Base-by-base conservation (phyloP, 345 rosid genomes). In the Eutrema japonicum region DNA sequence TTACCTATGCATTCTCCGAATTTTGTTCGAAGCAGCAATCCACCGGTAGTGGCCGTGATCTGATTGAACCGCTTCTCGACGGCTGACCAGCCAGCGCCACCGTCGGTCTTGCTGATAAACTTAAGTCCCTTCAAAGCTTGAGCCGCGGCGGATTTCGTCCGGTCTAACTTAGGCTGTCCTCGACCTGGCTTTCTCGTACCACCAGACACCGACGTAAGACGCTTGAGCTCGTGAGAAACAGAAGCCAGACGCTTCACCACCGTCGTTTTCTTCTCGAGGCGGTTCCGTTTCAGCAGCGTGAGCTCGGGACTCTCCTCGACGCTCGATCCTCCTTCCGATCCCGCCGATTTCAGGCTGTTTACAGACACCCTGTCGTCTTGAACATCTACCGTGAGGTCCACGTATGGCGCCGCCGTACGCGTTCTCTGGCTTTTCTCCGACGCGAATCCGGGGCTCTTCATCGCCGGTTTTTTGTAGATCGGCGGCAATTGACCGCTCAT, bases 1-100 rank as follows among this genome's bases (percentile, higher is more conserved):
- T 11, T 74, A 86, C 91, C 96, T 52, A 90, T 88, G 63, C 93
- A 90, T 74, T 88, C 96, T 0, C 89, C 85, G 41, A 90, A 90
- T 6, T 74, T 75, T 0, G 85, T 66, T 0, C 93, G 84, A 33
- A 79, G 77, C 72, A 88, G 71, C 18, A 64, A 29, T 13, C 88
- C 89, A 27, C 82, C 68, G 0, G 81, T 77, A 9, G 84, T 77
- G 10, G 87, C 87, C 6, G 87, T 84, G 18, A 88, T 82, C 45
- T 82, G 83, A 48, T 85, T 84, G 32, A 90, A 90, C 45, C 91
- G 72, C 51, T 78, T 84, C 84, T 86, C 96, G 3, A 88, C 91
- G 2, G 86, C 86, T 2, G 79, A 66, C 96, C 96, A 90, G 0
- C 89, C 91, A 18, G 84, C 83, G 7, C 86, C 93, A 2, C 87